Evolutionary conservation across 2,329 filamentous ascomycete species (phyloP).

Genomic region (Neonectria faginata): DNA sequence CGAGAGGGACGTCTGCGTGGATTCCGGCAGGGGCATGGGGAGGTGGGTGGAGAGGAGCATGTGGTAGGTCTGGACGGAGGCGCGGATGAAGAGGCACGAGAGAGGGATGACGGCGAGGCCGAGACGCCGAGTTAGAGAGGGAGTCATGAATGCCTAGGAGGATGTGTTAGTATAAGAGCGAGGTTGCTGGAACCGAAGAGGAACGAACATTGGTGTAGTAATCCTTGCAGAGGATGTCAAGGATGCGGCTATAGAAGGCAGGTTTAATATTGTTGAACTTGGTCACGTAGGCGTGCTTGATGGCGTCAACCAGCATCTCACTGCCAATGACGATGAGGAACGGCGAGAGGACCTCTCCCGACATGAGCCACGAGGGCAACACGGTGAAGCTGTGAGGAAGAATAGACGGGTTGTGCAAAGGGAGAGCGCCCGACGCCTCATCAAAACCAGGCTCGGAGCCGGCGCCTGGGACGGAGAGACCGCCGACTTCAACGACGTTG

Average conservation of each 20-base stretch:
- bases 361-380: conserved; percentile 80
- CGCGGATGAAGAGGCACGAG: conserved; percentile 93
- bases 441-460: conserved; percentile 61
- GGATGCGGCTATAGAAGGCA: conserved; percentile 85
- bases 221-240: conserved; percentile 95
- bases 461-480: conserved; percentile 73
- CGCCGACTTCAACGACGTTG: conserved; percentile 95
- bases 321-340: conserved; percentile 95
- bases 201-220: conserved; percentile 89
- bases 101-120: conserved; percentile 92
- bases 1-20: conserved; percentile 73
- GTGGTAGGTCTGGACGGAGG: conserved; percentile 94
- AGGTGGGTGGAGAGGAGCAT: conserved; percentile 95
- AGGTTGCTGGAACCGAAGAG: background rate
- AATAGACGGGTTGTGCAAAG: conserved; percentile 77
- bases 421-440: conserved; percentile 65
- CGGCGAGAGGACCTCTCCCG: conserved; percentile 89
- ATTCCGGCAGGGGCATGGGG: conserved; percentile 75
- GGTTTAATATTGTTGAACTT: conserved; percentile 99
- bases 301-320: conserved; percentile 95
- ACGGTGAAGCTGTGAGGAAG: conserved; percentile 92
- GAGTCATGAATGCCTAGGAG: conserved; percentile 83
- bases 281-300: conserved; percentile 97
- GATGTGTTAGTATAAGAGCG: conserved; percentile 30
- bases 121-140: conserved; percentile 88